phyloP scores from a whole-genome alignment of 2,329 filamentous ascomycete species.

The Chaetomium strumarium region DNA sequence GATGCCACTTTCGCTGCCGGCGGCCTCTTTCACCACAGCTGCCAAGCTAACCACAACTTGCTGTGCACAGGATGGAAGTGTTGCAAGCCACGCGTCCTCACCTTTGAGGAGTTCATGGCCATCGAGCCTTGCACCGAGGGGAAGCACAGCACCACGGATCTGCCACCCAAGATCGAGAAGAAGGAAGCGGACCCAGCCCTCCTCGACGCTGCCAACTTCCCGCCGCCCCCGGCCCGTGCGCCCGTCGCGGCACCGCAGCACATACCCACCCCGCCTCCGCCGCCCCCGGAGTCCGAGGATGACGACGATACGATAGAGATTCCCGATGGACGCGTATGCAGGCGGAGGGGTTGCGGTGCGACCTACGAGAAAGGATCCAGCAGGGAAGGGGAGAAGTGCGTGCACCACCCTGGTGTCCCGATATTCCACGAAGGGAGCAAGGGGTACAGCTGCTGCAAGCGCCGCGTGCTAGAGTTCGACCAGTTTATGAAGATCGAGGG shows the following conservation, averaged over 20 bases:
- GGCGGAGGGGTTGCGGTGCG: slow-evolving; percentile 66
- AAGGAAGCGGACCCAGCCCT: slow-evolving; percentile 41
- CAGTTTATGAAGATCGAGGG: slow-evolving; percentile 95
- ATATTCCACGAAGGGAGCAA: slow-evolving; percentile 99
- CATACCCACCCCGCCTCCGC: slow-evolving; percentile 48
- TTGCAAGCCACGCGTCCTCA: slow-evolving; percentile 93
- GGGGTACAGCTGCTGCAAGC: slow-evolving; percentile 95
- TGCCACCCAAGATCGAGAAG: slow-evolving; percentile 56
- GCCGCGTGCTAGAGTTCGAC: slow-evolving; percentile 91
- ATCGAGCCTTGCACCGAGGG: slow-evolving; percentile 91
- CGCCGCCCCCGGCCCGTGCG: slow-evolving; percentile 33
- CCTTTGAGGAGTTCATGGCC: slow-evolving; percentile 94
- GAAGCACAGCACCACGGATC: slow-evolving; percentile 83
- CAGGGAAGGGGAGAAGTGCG: slow-evolving; percentile 69
- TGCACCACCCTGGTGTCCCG: slow-evolving; percentile 82
- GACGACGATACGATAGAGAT: slow-evolving; percentile 74
- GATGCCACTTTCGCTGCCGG: neutral
- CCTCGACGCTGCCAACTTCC: slow-evolving; percentile 43
- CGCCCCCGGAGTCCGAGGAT: slow-evolving; percentile 73
- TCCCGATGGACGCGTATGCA: slow-evolving; percentile 67
- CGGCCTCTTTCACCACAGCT: neutral
- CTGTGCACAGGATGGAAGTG: slow-evolving; percentile 80
- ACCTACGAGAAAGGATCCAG: slow-evolving; percentile 56
- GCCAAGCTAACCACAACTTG: slow-evolving; percentile 10
- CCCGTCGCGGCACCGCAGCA: slow-evolving; percentile 40